phyloP scores from a whole-genome alignment of 2,329 filamentous ascomycete species.

The Aspergillus spinulosporus region DNA sequence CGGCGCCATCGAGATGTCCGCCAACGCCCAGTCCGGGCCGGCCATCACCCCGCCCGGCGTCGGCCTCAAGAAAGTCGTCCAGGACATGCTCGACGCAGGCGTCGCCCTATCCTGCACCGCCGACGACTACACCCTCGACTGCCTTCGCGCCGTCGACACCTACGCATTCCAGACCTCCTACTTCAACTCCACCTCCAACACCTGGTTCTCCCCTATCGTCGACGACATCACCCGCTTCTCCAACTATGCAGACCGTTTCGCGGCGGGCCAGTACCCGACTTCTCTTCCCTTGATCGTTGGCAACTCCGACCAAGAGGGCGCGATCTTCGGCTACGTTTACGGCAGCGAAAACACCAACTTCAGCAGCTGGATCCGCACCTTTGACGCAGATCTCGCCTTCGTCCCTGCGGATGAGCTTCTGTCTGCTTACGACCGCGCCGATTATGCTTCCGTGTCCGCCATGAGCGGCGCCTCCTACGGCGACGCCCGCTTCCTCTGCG shows the following conservation, averaged over 20 bases:
- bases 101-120: conserved; percentile 22
- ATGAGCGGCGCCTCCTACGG: conserved; percentile 28
- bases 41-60: conserved; percentile 21
- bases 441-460: conserved; percentile 21
- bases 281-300: conserved; percentile 24
- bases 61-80: conserved; percentile 21
- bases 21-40: conserved; percentile 25
- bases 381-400: conserved; percentile 24
- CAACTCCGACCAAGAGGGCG: conserved; percentile 26
- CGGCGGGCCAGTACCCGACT: conserved; percentile 21
- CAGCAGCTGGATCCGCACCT: conserved; percentile 23
- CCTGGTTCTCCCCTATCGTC: conserved; percentile 24
- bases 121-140: conserved; percentile 22
- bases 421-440: conserved; percentile 19
- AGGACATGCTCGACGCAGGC: conserved; percentile 22
- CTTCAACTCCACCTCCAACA: conserved; percentile 28
- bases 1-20: conserved; percentile 27
- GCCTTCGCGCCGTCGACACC: conserved; percentile 22
- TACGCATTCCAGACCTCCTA: conserved; percentile 24
- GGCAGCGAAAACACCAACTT: conserved; percentile 23
- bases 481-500: conserved; percentile 26
- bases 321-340: conserved; percentile 23
- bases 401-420: conserved; percentile 20
- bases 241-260: conserved; percentile 24
- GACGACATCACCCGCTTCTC: conserved; percentile 25